These are phyloP conservation scores for Globisporangium nunn DNA, from an alignment of 352 stramenopile species.

Conservation along the genomic window DNA sequence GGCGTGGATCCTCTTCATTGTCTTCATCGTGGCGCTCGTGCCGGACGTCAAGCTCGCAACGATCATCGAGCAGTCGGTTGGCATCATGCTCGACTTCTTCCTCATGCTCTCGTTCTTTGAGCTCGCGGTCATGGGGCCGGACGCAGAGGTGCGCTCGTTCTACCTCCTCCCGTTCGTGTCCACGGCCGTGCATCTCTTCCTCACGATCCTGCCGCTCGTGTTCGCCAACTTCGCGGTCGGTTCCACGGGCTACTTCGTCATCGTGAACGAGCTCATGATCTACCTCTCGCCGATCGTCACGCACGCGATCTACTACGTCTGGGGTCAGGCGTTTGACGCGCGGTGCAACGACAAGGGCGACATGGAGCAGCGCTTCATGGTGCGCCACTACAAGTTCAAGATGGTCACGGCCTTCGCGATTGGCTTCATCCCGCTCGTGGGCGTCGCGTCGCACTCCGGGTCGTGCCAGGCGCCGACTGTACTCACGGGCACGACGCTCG, in stretches of 20 bases:
- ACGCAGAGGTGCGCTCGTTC: slow-evolving; percentile 10
- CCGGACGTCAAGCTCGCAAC: slow-evolving; percentile 11
- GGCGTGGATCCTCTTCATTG: slow-evolving; percentile 7
- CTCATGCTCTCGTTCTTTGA: slow-evolving; percentile 9
- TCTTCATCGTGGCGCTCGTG: slow-evolving; percentile 4
- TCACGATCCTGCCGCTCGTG: slow-evolving; percentile 13
- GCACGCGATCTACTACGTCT: slow-evolving; percentile 13
- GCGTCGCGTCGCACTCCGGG: slow-evolving; percentile 5
- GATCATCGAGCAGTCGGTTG: slow-evolving; percentile 9
- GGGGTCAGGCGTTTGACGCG: slow-evolving; percentile 9
- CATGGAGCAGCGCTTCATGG: slow-evolving; percentile 9
- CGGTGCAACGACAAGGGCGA: slow-evolving; percentile 7
- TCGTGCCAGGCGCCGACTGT: slow-evolving; percentile 10
- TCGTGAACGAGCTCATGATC: slow-evolving; percentile 12
- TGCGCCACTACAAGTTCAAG: not conserved
- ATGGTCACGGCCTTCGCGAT: slow-evolving; percentile 5
- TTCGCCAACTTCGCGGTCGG: slow-evolving; percentile 13
- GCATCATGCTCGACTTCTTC: slow-evolving; percentile 16
- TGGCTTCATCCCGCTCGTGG: slow-evolving; percentile 9
- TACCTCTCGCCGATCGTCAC: slow-evolving; percentile 12
- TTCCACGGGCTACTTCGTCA: slow-evolving; percentile 6
- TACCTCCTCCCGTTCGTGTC: slow-evolving; percentile 10
- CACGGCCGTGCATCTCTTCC: slow-evolving; percentile 7
- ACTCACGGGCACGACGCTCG: slow-evolving; percentile 9
- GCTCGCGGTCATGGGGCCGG: slow-evolving; percentile 3